Evolutionary conservation across 164 flowering plant species (phyloP), one percentile per base, ranked within the genome.

Genomic region (Vitis riparia): DNA sequence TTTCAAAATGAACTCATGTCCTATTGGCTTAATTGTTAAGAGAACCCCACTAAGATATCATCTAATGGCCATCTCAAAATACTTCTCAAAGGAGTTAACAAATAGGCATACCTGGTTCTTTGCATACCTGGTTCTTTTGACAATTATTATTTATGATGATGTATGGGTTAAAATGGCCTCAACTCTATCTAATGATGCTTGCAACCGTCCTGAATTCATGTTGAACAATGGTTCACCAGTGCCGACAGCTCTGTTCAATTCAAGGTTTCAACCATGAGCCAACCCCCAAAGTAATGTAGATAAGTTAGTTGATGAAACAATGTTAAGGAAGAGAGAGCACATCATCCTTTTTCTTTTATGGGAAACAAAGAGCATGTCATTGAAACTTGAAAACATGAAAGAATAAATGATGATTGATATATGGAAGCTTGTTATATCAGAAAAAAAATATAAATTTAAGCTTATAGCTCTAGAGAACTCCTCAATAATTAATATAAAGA

Each of bases 121-220:
- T 61, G 9, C 1, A 55, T 51, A 23, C 5, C 64, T 13, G 64
- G 44, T 37, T 53, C n/a, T 53, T 53, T 12, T 53, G 56, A 53
- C 16, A 3, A 48, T 11, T 16, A n/a, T 27, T 15, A 44, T 44
- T 69, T 55, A 71, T 27, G 55, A 71, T 27, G 55, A 10, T 17
- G 9, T 19, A 19, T 81, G 78, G 13, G 91, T 88, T 13, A 88
- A 47, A 74, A 92, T 87, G 65, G 88, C 86, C 85, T 94, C 98
- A 68, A 94, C 88, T 76, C 97, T 82, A 63, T 94, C 98, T 47
- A 94, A 78, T 30, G 98, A 90, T 69, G 98, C 98, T 64, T 87
- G 82, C 69, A 94, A 78, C 32, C 84, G 72, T 73, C 97, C 98
- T 14, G 96, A 84, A 64, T 87, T 76, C 93, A 92, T 75, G 81